These are phyloP conservation scores for Backusella macrospora DNA, from an alignment of 192 early-diverging fungal species.

Conservation along the genomic window DNA sequence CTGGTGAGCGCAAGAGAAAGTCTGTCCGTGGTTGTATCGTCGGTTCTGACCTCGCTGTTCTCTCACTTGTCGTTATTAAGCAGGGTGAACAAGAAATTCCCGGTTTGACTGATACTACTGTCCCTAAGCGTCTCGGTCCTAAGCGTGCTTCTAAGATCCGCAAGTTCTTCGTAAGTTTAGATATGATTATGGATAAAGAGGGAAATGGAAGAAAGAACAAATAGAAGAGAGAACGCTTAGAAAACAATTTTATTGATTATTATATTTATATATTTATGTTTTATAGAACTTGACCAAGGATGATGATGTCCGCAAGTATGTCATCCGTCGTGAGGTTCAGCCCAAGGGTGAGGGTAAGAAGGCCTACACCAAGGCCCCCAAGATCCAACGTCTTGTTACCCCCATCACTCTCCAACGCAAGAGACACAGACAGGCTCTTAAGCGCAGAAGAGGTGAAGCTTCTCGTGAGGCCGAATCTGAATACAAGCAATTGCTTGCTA, in stretches of 20 bases:
- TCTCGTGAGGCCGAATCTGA: constrained; percentile 80
- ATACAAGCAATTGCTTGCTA: constrained; percentile 77
- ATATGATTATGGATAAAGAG: not conserved
- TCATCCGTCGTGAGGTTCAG: constrained; percentile 95
- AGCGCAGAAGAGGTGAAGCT: constrained; percentile 81
- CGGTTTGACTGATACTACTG: constrained; percentile 89
- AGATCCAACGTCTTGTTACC: constrained; percentile 99
- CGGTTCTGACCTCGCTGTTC: constrained; percentile 87
- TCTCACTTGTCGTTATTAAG: constrained; percentile 95
- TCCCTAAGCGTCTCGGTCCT: constrained; percentile 98
- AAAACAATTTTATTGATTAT: no score
- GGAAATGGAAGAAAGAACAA: not conserved
- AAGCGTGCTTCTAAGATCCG: constrained; percentile 99
- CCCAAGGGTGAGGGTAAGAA: constrained; percentile 90
- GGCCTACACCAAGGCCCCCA: constrained; percentile 92
- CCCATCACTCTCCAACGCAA: constrained; percentile 96
- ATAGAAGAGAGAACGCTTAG: constrained; percentile 17
- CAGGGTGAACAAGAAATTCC: constrained; percentile 96
- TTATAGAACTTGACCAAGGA: constrained; percentile 85
- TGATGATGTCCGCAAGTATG: constrained; percentile 99
- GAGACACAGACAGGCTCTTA: constrained; percentile 84
- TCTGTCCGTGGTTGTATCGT: constrained; percentile 99
- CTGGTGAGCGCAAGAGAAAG: constrained; percentile 94
- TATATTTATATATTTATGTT: no score
- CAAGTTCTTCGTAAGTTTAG: constrained; percentile 87